Base-by-base conservation (phyloP, 352 stramenopile genomes). In the Phytophthora sojae region DNA sequence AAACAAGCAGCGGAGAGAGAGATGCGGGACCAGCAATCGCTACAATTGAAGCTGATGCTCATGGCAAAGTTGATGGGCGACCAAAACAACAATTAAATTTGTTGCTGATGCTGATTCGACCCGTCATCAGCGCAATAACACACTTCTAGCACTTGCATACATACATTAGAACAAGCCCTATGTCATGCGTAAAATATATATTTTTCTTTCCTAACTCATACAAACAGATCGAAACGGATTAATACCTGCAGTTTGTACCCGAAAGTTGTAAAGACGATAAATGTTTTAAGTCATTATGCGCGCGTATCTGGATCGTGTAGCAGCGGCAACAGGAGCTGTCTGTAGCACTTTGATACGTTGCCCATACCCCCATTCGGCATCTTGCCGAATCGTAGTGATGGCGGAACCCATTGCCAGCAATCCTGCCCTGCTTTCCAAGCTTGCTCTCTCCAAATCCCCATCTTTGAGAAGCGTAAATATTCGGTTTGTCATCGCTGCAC, bases 401-500 rank as follows among this genome's bases (percentile, higher is more conserved):
- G 35, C 8, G 17, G 35, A 44, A 44, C 60, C 60, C 37, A 67
- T 55, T 21, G 26, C 50, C 21, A 47, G 15, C 1, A 67, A 25
- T 8, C 61, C 61, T n/a, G 4, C 23, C 52, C 50, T 57, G 32
- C 50, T 56, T 42, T 26, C 51, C 29, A 15, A 25, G 21, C 61
- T 67, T 8, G 61, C 51, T n/a, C 45, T 60, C 12, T 61, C 61
- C 15, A 61, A 49, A 17, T 56, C 52, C 1, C 61, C 50, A 6
- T 54, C 51, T 15, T 67, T 61, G 19, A 67, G n/a, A 32, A 51
- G 37, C 8, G 51, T 61, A 14, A 61, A 56, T 8, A 44, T 44
- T 44, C 35, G 35, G 35, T 44, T 44, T 44, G 35, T 1, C 35
- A 44, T 44, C 35, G 35, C 35, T 44, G 35, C 35, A 44, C 35